Evolutionary conservation across 441 rosid genomes (phyloP).

Genomic region (Biscutella auriculata): DNA sequence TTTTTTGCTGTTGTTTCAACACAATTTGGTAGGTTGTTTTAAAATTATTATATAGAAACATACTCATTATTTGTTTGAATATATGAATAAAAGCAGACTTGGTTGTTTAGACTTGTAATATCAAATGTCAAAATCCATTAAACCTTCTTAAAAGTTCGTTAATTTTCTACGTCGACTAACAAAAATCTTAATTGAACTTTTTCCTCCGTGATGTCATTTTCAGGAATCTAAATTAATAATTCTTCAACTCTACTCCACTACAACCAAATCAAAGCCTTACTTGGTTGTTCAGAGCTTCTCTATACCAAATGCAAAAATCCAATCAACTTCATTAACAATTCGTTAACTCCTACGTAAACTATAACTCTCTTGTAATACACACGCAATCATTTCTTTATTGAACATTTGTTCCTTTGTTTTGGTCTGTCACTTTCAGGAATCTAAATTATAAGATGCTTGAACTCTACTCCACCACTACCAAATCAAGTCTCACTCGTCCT

Average conservation of each 20-base stretch:
- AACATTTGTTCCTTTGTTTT: not conserved
- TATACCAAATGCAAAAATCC: no score
- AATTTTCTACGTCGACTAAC: no score
- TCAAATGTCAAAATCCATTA: not conserved
- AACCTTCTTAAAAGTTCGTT: not conserved
- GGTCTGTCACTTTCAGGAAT: slow-evolving; percentile 12
- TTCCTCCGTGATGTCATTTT: no score
- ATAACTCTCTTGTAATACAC: not conserved
- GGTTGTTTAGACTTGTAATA: not conserved
- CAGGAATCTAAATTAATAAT: no score
- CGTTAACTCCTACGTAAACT: no score
- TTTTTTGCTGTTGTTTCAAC: not conserved
- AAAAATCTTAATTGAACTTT: no score
- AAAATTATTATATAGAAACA: not conserved
- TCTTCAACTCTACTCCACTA: no score
- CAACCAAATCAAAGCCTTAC: no score
- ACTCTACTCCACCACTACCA: slow-evolving; percentile 40
- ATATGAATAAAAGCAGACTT: not conserved
- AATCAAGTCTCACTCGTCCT: slow-evolving; percentile 17
- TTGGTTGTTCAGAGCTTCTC: no score
- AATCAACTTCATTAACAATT: no score
- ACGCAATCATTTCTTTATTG: not conserved
- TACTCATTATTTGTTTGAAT: slow-evolving; percentile 10
- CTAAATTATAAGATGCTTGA: slow-evolving; percentile 29
- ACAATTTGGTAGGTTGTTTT: not conserved